Conservation (phyloP, 495 filamentous ascomycete genomes). For the Aspergillus ostianus region DNA sequence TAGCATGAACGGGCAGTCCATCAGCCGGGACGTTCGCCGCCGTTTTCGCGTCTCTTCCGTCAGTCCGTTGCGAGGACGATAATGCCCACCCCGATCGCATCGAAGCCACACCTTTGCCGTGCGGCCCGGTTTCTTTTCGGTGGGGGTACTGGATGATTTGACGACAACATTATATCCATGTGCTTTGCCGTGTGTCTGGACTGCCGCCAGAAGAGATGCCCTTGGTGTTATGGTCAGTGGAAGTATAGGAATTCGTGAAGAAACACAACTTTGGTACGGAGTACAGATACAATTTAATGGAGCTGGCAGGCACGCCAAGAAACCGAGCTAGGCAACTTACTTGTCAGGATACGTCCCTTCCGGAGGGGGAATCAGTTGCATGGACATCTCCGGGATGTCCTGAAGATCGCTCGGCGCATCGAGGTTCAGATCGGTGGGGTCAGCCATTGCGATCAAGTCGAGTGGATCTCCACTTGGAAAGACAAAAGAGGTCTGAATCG, state of each 20-base stretch:
- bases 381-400: slow-evolving; percentile 47
- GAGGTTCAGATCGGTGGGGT: slow-evolving; percentile 44
- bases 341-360: slow-evolving; percentile 48
- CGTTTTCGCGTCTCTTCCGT: slow-evolving; percentile 51
- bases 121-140: slow-evolving; percentile 48
- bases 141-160: slow-evolving; percentile 48
- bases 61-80: slow-evolving; percentile 48
- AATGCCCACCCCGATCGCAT: slow-evolving; percentile 52
- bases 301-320: too few relatives aligned
- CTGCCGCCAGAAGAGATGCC: slow-evolving; percentile 38
- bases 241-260: background rate
- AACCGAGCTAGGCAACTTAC: slow-evolving; percentile 25
- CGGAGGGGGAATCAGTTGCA: slow-evolving; percentile 43
- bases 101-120: slow-evolving; percentile 49
- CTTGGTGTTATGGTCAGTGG: slow-evolving; percentile 19
- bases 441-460: slow-evolving; percentile 34
- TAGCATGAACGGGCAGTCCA: slow-evolving; percentile 51
- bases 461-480: slow-evolving; percentile 12
- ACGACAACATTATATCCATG: slow-evolving; percentile 50
- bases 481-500: slow-evolving; percentile 12
- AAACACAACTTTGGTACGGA: too few relatives aligned
- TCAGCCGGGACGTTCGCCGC: slow-evolving; percentile 43
- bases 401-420: slow-evolving; percentile 50
- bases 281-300: too few relatives aligned
- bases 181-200: slow-evolving; percentile 44